Conservation (phyloP, 2,329 filamentous ascomycete species). For the Colletotrichum siamense region DNA sequence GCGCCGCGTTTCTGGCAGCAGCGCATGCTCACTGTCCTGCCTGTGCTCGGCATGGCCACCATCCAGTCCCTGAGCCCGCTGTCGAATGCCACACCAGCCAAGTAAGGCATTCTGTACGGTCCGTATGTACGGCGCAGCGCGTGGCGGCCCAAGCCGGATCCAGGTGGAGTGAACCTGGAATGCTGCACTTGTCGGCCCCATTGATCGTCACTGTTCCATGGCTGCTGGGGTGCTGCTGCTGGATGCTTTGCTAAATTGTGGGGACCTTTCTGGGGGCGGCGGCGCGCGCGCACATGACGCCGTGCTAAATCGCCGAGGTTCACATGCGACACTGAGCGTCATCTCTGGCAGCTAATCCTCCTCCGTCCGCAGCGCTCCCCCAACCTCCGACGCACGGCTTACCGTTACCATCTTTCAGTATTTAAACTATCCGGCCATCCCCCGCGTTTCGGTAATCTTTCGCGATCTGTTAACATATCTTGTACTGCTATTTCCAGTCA, state of each 20-base stretch:
- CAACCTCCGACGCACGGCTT: conserved; percentile 14
- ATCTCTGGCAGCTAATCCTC: conserved; percentile 6
- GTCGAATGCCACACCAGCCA: not conserved
- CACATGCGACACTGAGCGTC: conserved; percentile 24
- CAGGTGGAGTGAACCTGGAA: not conserved
- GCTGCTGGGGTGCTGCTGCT: not conserved
- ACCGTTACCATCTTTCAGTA: conserved; percentile 13
- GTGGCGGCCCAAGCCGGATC: not conserved
- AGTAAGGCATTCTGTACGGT: not conserved
- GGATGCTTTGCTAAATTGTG: not conserved
- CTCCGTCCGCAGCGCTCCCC: conserved; percentile 3
- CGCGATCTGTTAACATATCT: not conserved
- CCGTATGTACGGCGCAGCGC: not conserved
- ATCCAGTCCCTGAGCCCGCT: not conserved
- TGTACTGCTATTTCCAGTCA: not conserved
- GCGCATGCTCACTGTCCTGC: not conserved
- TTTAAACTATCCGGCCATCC: conserved; percentile 15
- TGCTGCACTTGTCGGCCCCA: not conserved
- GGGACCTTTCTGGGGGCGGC: not conserved
- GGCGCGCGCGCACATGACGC: conserved; percentile 16
- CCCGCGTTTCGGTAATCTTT: not conserved
- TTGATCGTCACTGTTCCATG: not conserved
- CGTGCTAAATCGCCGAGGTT: conserved; percentile 23
- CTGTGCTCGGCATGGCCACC: not conserved
- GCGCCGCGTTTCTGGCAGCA: not conserved